Percentiles rank a stretch among this genome's conserved stretches.
phyloP scores from a whole-genome alignment of 1,139 yeast species.

The Geotrichum restrictum region DNA sequence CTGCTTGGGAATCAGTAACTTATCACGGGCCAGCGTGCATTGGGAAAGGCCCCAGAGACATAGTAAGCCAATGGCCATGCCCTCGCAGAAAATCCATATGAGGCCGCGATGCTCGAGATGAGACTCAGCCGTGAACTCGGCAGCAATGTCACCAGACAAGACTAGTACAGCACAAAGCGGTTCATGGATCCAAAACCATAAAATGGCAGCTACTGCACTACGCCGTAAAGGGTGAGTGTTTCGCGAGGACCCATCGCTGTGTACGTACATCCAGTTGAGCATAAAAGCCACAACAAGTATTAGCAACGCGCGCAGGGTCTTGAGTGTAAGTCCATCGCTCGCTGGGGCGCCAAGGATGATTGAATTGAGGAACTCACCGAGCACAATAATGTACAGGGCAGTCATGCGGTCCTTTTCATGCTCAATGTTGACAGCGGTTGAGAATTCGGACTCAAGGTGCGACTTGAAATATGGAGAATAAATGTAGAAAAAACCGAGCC shows the following conservation, averaged over 20 bases:
- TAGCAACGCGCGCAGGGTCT: slow-evolving; percentile 50
- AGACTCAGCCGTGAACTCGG: slow-evolving; percentile 40
- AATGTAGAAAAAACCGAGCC: slow-evolving; percentile 27
- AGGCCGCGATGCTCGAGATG: slow-evolving; percentile 11
- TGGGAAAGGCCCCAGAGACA: slow-evolving; percentile 20
- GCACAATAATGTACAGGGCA: slow-evolving; percentile 59
- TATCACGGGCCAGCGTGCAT: slow-evolving; percentile 11
- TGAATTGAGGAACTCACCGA: slow-evolving; percentile 60
- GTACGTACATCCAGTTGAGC: slow-evolving; percentile 53
- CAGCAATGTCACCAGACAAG: slow-evolving; percentile 62
- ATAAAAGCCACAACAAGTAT: slow-evolving; percentile 50
- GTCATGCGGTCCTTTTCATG: slow-evolving; percentile 62
- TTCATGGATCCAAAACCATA: slow-evolving; percentile 51
- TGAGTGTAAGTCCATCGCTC: slow-evolving; percentile 47
- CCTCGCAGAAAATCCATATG: slow-evolving; percentile 18
- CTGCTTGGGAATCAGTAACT: slow-evolving; percentile 13
- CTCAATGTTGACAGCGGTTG: slow-evolving; percentile 63
- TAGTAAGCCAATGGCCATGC: slow-evolving; percentile 18
- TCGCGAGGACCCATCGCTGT: slow-evolving; percentile 49
- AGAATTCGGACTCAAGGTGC: slow-evolving; percentile 43
- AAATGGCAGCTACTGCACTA: slow-evolving; percentile 46
- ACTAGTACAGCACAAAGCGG: slow-evolving; percentile 41
- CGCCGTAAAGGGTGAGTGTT: slow-evolving; percentile 58
- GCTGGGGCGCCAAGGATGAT: slow-evolving; percentile 52
- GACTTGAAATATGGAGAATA: slow-evolving; percentile 46